A percentile compares a stretch with the other conserved stretches of the same genome.
These are phyloP conservation scores for Gymnopilus junonius DNA, from an alignment of 768 basidiomycete species.

Conservation along the genomic window DNA sequence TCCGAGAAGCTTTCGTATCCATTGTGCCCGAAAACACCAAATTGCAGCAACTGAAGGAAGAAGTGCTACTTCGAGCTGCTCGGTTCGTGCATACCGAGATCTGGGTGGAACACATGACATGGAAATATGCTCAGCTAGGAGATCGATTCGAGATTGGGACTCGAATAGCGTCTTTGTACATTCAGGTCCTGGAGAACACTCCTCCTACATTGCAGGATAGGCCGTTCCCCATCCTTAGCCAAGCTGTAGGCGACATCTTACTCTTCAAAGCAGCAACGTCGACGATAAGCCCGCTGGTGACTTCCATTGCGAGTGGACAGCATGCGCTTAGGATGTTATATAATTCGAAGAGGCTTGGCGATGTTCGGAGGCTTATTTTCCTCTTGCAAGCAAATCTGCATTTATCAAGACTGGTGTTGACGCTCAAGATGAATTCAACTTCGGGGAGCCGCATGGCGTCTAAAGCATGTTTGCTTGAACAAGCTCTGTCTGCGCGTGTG, in stretches of 20 bases:
- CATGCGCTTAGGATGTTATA: constrained; percentile 65
- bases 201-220: constrained; percentile 56
- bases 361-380: constrained; percentile 68
- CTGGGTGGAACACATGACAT: constrained; percentile 84
- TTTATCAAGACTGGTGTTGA: constrained; percentile 65
- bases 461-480: constrained; percentile 75
- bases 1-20: constrained; percentile 71
- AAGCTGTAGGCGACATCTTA: constrained; percentile 70
- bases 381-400: constrained; percentile 71
- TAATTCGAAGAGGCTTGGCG: constrained; percentile 65
- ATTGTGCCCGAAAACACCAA: constrained; percentile 60
- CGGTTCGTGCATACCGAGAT: constrained; percentile 84
- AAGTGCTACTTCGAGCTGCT: constrained; percentile 78
- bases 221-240: constrained; percentile 65
- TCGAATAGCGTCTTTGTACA: constrained; percentile 68
- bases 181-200: constrained; percentile 65
- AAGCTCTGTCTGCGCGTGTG: constrained; percentile 69
- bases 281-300: constrained; percentile 80
- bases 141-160: constrained; percentile 85
- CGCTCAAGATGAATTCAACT: constrained; percentile 58
- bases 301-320: constrained; percentile 65
- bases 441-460: constrained; percentile 25
- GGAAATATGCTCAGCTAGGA: constrained; percentile 84
- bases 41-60: constrained; percentile 77
- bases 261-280: constrained; percentile 78